Base-by-base conservation (phyloP, 805 yeast genomes). In the Spathaspora sp. region DNA sequence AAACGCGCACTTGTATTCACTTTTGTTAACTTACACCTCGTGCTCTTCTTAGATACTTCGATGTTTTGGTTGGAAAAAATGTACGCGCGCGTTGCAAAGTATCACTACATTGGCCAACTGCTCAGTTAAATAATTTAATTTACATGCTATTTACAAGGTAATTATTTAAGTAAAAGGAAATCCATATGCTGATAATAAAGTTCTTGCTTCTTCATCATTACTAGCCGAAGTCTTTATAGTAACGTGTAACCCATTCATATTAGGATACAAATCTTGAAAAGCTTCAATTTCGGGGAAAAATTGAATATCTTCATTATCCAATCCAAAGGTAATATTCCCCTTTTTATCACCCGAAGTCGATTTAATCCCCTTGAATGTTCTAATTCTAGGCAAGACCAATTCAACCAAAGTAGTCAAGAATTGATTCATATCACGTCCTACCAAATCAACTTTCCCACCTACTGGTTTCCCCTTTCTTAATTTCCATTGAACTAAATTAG, bases 241-340 rank as follows among this genome's bases (percentile, higher is more conserved):
- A 51, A 94, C 77, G 65, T 90, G 87, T 77, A 93, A 79, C 52
- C 97, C 97, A 65, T 85, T 89, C 29, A 91, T 82, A 57, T 77
- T 81, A 39, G 96, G 92, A 89, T 93, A 94, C 57, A 87, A 74
- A 67, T 93, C 98, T 66, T 86, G 90, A 69, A 87, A 90, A 52
- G 85, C 81, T 65, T 92, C 97, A 55, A 94, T 83, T 70, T 94
- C 99, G 2, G 99, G 99, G 80, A 94, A 94, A 63, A 78, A 79
- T 61, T 81, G 83, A 49, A 88, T 82, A 60, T 89, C 90, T 49
- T 86, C 89, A 1, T 89, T 83, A 42, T 80, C 81, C 59, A 94
- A 70, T 44, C 97, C 97, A 64, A 94, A 85, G 9, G 94, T 79
- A 52, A 96, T 80, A 66, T 89, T 88, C 52, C 99, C 99, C 61